These are phyloP conservation scores for Sporisorium exsertum DNA, from an alignment of 1,284 basidiomycete species.

Conservation along the genomic window DNA sequence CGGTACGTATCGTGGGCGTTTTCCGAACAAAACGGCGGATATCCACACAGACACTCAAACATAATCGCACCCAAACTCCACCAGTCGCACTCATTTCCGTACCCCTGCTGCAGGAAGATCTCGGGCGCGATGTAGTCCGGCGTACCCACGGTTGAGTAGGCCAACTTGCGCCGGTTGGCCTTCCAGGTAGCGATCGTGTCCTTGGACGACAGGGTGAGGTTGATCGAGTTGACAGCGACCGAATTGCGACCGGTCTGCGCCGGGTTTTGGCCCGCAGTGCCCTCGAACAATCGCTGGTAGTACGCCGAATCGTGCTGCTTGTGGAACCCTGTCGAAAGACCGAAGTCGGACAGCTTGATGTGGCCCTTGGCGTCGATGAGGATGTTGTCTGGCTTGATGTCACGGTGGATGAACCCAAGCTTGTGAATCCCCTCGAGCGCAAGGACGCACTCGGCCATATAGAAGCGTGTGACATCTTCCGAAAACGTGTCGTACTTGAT, in stretches of 20 bases:
- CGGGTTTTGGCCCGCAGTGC: conserved; percentile 47
- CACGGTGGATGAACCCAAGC: conserved; percentile 96
- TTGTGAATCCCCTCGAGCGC: conserved; percentile 98
- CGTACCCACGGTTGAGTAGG: conserved; percentile 97
- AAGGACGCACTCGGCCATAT: conserved; percentile 98
- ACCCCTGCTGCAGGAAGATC: conserved; percentile 96
- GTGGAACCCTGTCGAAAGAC: conserved; percentile 92
- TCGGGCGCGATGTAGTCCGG: conserved; percentile 99
- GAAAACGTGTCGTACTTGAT: conserved; percentile 99
- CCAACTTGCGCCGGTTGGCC: conserved; percentile 94
- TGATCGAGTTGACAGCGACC: conserved; percentile 69
- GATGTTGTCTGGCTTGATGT: conserved; percentile 98
- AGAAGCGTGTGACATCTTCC: conserved; percentile 98
- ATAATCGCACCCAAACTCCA: conserved; percentile 90
- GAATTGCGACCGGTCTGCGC: conserved; percentile 65
- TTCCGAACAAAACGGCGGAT: conserved; percentile 97
- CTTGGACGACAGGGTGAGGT: conserved; percentile 65
- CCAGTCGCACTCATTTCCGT: conserved; percentile 98
- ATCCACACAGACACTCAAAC: conserved; percentile 96
- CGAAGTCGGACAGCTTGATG: conserved; percentile 95
- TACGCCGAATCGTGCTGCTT: conserved; percentile 93
- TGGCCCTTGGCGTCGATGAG: conserved; percentile 93
- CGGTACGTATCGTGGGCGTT: conserved; percentile 98
- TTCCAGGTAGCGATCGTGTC: conserved; percentile 85
- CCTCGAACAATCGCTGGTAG: conserved; percentile 91